A percentile compares a stretch with the other conserved stretches of the same genome.
phyloP scores from a whole-genome alignment of 2,329 filamentous ascomycete genomes.

The Monosporascus sp. region DNA sequence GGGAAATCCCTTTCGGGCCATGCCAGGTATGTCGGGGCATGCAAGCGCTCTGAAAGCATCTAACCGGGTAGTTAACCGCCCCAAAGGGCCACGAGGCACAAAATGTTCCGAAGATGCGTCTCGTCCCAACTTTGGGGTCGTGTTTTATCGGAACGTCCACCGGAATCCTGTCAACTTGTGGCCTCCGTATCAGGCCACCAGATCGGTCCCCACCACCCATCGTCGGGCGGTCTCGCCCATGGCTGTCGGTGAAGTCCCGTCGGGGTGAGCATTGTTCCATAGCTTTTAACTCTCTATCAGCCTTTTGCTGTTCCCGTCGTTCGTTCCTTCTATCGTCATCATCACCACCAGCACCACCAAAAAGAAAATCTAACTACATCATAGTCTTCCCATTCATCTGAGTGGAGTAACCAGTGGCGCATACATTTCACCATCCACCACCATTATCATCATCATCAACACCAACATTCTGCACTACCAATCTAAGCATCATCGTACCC shows the following conservation, averaged over 20 bases:
- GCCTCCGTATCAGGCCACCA: background rate
- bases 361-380: background rate
- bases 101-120: background rate
- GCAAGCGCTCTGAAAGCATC: background rate
- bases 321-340: background rate
- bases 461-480: background rate
- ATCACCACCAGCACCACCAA: background rate
- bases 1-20: too few species aligned
- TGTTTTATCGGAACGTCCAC: background rate
- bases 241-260: constrained; percentile 10
- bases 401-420: background rate
- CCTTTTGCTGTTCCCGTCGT: background rate
- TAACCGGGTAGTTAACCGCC: background rate
- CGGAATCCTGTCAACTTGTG: background rate
- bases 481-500: too few species aligned
- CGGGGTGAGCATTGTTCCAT: constrained; percentile 7
- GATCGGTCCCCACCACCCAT: constrained; percentile 1
- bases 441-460: background rate
- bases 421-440: background rate
- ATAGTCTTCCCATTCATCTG: background rate
- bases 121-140: background rate
- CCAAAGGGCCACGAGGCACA: background rate
- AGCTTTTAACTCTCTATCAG: background rate
- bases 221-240: constrained; percentile 28
- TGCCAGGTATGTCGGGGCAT: too few species aligned